Base-by-base conservation (phyloP, 1,284 basidiomycete species). In the Tilletiaria anomala region DNA sequence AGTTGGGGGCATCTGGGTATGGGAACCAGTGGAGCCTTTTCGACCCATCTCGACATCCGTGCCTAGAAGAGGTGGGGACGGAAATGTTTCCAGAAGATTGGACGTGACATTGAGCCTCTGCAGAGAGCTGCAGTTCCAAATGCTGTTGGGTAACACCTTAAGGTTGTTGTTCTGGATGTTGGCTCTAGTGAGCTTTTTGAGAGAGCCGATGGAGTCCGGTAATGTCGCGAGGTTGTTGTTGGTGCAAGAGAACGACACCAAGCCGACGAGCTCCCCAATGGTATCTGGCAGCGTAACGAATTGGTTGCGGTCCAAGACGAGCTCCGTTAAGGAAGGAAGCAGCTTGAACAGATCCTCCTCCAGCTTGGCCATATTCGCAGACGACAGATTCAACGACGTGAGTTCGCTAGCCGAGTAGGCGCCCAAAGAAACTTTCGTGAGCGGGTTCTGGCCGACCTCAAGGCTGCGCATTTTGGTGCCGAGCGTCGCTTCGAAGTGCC, bases 141-240 rank as follows among this genome's bases (percentile, higher is more conserved):
- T 68, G 22, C 76, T 73, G 12, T 70, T 70, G 0, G 88, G 86
- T 0, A 96, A 70, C 51, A 80, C 77, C 16, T 75, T 77, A 38
- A 97, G 71, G 55, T 83, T 84, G 70, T 97, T 99, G 65, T 88
- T 89, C 62, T 93, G 89, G 3, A 82, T 78, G 55, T 93, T 83
- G 33, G 96, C 73, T 3, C 70, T 71, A 51, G 79, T 75, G n/a
- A 97, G 75, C 40, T 77, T 78, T 65, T 78, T 76, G 41, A 97
- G 72, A 14, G 73, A 71, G 19, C 87, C 86, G 39, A 97, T 79
- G 31, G 76, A 78, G 12, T 74, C 69, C 0, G 93, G 93, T 0
- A 97, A 72, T 14, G 74, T 70, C 35, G 78, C 78, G 6, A 99
- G 75, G 56, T 81, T 76, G 68, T 96, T 97, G 68, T 94, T 86